A percentile compares a stretch with the other conserved stretches of the same genome.
Conservation (phyloP, 1,284 basidiomycete species). For the Pterulicium gracile region DNA sequence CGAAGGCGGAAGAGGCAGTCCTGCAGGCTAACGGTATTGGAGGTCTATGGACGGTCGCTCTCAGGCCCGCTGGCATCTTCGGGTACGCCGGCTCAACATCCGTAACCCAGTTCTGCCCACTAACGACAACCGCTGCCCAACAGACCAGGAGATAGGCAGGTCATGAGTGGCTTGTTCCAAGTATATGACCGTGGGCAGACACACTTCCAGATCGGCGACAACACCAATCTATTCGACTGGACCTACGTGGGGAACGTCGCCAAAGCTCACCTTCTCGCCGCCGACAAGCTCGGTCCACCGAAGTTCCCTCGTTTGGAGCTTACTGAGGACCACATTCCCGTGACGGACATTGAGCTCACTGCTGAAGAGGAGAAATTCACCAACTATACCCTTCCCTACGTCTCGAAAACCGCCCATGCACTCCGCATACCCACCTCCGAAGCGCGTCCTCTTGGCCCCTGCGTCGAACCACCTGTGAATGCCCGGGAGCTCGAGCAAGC, state of each 20-base stretch:
- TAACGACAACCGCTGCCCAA: too few species aligned
- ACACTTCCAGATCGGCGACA: constrained; percentile 90
- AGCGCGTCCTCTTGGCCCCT: constrained; percentile 76
- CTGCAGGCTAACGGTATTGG: constrained; percentile 78
- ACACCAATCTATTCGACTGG: constrained; percentile 94
- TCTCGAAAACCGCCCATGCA: constrained; percentile 51
- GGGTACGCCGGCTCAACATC: constrained; percentile 70
- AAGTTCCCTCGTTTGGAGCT: constrained; percentile 23
- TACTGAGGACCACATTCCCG: constrained; percentile 23
- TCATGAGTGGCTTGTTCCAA: constrained; percentile 71
- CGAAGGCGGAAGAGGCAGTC: constrained; percentile 78
- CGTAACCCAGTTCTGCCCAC: background rate
- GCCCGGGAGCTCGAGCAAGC: constrained; percentile 47
- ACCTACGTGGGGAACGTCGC: constrained; percentile 97
- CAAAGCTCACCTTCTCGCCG: constrained; percentile 89
- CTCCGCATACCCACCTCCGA: constrained; percentile 66
- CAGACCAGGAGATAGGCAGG: constrained; percentile 88
- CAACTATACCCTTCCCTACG: constrained; percentile 46
- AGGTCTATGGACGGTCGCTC: constrained; percentile 79
- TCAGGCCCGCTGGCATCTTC: constrained; percentile 95
- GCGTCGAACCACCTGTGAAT: constrained; percentile 45
- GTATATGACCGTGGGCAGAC: constrained; percentile 81
- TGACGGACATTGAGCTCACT: constrained; percentile 27
- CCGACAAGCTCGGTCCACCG: constrained; percentile 63
- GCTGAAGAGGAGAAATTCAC: constrained; percentile 34